phyloP scores from a whole-genome alignment of 495 filamentous ascomycete genomes.

The Acidomyces sp. region DNA sequence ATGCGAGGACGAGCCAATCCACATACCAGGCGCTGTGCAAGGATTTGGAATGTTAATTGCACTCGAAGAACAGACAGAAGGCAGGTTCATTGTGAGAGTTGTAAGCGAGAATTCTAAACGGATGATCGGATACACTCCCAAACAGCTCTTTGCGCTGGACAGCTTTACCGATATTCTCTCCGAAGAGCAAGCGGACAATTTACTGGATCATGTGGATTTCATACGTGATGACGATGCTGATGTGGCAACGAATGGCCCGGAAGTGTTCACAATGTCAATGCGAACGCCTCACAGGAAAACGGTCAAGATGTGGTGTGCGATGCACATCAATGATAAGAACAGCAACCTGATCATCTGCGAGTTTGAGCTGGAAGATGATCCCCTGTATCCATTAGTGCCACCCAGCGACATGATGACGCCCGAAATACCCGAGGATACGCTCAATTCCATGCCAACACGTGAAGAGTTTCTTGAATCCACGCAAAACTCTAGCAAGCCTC shows the following conservation, averaged over 20 bases:
- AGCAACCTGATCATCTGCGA: conserved; percentile 73
- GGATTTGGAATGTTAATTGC: conserved; percentile 69
- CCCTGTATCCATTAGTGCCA: conserved; percentile 50
- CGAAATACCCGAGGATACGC: conserved; percentile 56
- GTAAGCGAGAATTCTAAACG: conserved; percentile 75
- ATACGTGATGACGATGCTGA: conserved; percentile 66
- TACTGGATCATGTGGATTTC: conserved; percentile 81
- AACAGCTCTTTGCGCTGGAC: conserved; percentile 58
- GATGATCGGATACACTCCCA: conserved; percentile 68
- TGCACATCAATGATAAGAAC: conserved; percentile 56
- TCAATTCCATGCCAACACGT: conserved; percentile 51
- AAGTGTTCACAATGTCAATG: conserved; percentile 71
- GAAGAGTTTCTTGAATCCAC: conserved; percentile 68
- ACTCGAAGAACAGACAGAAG: conserved; percentile 56
- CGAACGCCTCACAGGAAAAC: conserved; percentile 38
- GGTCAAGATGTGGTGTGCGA: conserved; percentile 76
- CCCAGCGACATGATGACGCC: conserved; percentile 40
- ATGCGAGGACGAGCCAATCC: conserved; percentile 91
- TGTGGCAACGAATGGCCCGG: conserved; percentile 60
- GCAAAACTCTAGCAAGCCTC: conserved; percentile 56
- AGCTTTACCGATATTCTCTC: conserved; percentile 70
- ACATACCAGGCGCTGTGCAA: conserved; percentile 83
- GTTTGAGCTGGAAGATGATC: conserved; percentile 81
- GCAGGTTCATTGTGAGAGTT: conserved; percentile 55
- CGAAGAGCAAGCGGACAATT: conserved; percentile 68